Evolutionary conservation across 176 grass and related monocot genomes (phyloP).

Genomic region (Bromus sterilis): DNA sequence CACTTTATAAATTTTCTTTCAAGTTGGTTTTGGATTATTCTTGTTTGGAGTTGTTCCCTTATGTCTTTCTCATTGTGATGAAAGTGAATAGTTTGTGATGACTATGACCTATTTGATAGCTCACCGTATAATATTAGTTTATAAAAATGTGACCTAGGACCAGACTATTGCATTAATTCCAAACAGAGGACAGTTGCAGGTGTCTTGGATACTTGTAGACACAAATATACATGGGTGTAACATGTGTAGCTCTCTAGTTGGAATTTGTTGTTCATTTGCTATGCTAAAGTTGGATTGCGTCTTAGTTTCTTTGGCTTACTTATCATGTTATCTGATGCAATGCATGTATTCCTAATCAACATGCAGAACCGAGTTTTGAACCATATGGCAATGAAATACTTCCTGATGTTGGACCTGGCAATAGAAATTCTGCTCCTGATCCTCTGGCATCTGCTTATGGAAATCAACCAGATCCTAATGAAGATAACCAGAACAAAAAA

Average conservation of each 20-base stretch:
- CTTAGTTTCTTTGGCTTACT: neutral
- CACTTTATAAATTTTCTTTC: neutral
- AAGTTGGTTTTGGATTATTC: neutral
- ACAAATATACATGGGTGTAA: neutral
- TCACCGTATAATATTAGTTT: neutral
- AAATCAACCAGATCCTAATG: conserved; percentile 51
- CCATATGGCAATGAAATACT: conserved; percentile 9
- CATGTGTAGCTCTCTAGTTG: neutral
- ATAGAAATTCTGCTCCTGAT: conserved; percentile 68
- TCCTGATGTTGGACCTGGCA: conserved; percentile 40
- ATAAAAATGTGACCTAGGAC: neutral
- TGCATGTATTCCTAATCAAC: conserved; percentile 19
- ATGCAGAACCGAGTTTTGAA: conserved; percentile 20
- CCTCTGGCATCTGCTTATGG: conserved; percentile 65
- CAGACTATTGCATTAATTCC: neutral
- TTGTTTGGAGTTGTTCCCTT: neutral
- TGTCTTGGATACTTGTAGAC: neutral
- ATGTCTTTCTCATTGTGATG: neutral
- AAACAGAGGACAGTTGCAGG: neutral
- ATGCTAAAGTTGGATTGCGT: neutral
- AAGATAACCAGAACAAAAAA: conserved; percentile 40
- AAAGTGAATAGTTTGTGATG: neutral
- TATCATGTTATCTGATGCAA: conserved; percentile 16
- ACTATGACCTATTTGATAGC: neutral
- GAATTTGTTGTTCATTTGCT: conserved; percentile 1